Evolutionary conservation across 805 yeast species (phyloP), one percentile per base, ranked within the genome.

Genomic region (Kazachstania africana): DNA sequence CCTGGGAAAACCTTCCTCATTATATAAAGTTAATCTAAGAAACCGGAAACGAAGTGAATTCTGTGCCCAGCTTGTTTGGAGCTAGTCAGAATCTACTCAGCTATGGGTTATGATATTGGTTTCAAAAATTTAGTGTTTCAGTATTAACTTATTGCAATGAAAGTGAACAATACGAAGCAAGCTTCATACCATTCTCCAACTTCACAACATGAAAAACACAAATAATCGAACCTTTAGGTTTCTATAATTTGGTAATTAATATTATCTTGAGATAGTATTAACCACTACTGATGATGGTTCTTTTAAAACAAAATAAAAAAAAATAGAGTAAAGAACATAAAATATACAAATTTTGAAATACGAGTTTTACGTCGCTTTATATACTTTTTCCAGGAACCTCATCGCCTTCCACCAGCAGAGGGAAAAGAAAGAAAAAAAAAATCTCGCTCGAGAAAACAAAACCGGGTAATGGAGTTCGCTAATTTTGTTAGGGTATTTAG

Each of bases 181-280:
- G 15, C 26, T 32, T 29, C 28, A 30, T 23, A 28, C 27, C 24
- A 23, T 19, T 26, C 28, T 18, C 26, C 22, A 30, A 36, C 45
- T 40, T 39, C 40, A n/a, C n/a, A 12, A 25, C 26, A 20, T 19
- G 28, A 33, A 45, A 53, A 45, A 47, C 41, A 37, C 38, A 45
- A 44, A 40, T 36, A 44, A 47, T 37, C 31, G 44, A 44, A 42
- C 42, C 57, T 24, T 46, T 43, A 50, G 61, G 60, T 56, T 55
- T 52, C 60, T 53, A 55, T 53, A 39, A 44, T 33, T 35, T 41
- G 40, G 50, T 48, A 54, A 55, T 56, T 55, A 56, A 56, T 55
- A 56, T 53, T 55, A 55, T 55, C 58, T 51, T 53, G 57, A 56
- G 61, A 55, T 53, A 56, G 61, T 55, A 56, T 52, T 56, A 56